Percentiles rank a stretch among this genome's conserved stretches.
phyloP scores from a whole-genome alignment of 1,139 yeast species.

The Kodamaea derodonti region DNA sequence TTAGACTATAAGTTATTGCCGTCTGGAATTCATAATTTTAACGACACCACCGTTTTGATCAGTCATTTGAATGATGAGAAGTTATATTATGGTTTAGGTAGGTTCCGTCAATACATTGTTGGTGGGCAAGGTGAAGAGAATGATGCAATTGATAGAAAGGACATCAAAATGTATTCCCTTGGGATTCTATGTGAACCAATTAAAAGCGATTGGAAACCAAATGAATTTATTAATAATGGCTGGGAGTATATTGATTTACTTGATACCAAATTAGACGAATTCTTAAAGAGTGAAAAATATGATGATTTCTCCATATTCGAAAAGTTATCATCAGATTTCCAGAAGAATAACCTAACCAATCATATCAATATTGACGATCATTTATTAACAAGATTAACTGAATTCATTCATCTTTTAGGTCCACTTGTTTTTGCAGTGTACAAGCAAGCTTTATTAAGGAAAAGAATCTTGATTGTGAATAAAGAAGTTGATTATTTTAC shows the following conservation, averaged over 20 bases:
- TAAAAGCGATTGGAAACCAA: conserved; percentile 46
- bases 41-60: conserved; percentile 42
- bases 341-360: conserved; percentile 7
- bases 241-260: conserved; percentile 55
- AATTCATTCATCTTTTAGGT: conserved; percentile 54
- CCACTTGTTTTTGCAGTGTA: conserved; percentile 70
- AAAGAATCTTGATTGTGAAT: conserved; percentile 57
- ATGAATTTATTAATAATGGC: conserved; percentile 47
- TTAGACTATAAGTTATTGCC: conserved; percentile 77
- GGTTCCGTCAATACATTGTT: conserved; percentile 28
- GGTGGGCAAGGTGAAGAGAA: conserved; percentile 10
- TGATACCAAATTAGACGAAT: conserved; percentile 37
- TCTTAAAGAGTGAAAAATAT: conserved; percentile 21
- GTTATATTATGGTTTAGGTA: conserved; percentile 36
- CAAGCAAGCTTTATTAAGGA: conserved; percentile 63
- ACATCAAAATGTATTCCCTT: conserved; percentile 60
- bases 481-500: conserved; percentile 8
- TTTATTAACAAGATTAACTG: conserved; percentile 46
- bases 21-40: conserved; percentile 72
- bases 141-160: conserved; percentile 34
- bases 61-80: conserved; percentile 26
- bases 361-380: conserved; percentile 33
- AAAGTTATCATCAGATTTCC: conserved; percentile 12
- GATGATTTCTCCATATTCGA: conserved; percentile 21
- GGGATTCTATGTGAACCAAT: conserved; percentile 56